phyloP scores from a whole-genome alignment of 345 rosid genomes.

The Melaleuca alternifolia region DNA sequence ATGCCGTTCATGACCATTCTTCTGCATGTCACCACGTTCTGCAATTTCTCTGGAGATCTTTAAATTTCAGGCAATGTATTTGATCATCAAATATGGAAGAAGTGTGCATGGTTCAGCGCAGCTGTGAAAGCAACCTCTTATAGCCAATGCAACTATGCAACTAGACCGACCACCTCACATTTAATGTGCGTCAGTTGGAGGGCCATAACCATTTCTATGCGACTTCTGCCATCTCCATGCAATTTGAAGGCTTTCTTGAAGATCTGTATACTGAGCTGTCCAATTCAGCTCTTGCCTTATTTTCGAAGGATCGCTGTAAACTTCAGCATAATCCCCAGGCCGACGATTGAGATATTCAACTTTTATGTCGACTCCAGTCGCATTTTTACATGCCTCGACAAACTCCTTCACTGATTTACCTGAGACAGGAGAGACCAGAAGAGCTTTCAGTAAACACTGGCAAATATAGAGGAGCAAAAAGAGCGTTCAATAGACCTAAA shows the following conservation, averaged over 20 bases:
- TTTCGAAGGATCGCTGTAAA: conserved; percentile 77
- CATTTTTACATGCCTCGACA: conserved; percentile 91
- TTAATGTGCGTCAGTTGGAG: background rate
- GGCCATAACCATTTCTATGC: conserved; percentile 63
- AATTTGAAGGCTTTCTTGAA: conserved; percentile 58
- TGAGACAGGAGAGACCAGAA: conserved; percentile 22
- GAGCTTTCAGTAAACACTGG: background rate
- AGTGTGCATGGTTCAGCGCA: background rate
- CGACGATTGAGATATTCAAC: conserved; percentile 78
- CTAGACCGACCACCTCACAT: background rate
- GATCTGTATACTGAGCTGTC: conserved; percentile 78
- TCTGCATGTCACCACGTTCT: background rate
- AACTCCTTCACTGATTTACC: conserved; percentile 80
- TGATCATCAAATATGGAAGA: background rate
- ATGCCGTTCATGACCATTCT: background rate
- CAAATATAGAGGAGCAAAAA: background rate
- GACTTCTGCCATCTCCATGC: conserved; percentile 97
- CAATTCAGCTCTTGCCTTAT: conserved; percentile 67
- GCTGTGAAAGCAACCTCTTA: background rate
- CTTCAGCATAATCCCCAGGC: conserved; percentile 95
- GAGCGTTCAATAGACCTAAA: background rate
- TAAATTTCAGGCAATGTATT: background rate
- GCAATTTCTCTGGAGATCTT: background rate
- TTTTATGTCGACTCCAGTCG: conserved; percentile 65
- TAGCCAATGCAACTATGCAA: background rate